Conservation (phyloP, 2,329 filamentous ascomycete genomes). For the Pseudopyrenochaeta lycopersici region DNA sequence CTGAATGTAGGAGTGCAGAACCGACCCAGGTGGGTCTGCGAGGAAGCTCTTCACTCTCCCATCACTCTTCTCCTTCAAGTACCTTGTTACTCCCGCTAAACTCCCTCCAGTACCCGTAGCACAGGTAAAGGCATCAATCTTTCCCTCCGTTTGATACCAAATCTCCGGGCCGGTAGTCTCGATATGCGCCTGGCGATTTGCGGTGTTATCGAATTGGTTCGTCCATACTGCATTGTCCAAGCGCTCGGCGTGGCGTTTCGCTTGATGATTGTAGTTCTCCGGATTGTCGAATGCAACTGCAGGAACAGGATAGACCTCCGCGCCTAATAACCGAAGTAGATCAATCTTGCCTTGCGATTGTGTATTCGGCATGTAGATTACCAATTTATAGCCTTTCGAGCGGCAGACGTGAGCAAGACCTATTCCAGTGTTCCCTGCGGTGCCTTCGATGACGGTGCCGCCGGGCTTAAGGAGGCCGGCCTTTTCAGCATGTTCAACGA, state of each 20-base stretch:
- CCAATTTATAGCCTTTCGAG: slow-evolving; percentile 88
- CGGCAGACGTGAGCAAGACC: slow-evolving; percentile 96
- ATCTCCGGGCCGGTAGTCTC: slow-evolving; percentile 98
- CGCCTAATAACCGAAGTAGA: slow-evolving; percentile 86
- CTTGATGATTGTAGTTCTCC: slow-evolving; percentile 98
- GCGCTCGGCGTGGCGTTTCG: slow-evolving; percentile 83
- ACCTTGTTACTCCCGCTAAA: slow-evolving; percentile 86
- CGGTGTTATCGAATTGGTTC: slow-evolving; percentile 97
- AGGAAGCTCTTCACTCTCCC: slow-evolving; percentile 87
- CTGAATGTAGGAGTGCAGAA: slow-evolving; percentile 89
- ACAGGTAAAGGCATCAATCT: slow-evolving; percentile 93
- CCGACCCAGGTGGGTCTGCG: slow-evolving; percentile 91
- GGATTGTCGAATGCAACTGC: slow-evolving; percentile 96
- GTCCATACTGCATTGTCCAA: slow-evolving; percentile 95
- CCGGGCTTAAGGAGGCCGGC: slow-evolving; percentile 81
- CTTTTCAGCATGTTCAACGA: slow-evolving; percentile 93
- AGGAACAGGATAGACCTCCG: slow-evolving; percentile 94
- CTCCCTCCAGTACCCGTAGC: slow-evolving; percentile 93
- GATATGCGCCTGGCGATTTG: slow-evolving; percentile 92
- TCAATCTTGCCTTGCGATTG: slow-evolving; percentile 99
- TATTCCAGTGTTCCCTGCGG: slow-evolving; percentile 97
- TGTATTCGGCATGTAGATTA: slow-evolving; percentile 99
- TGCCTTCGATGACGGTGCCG: slow-evolving; percentile 96
- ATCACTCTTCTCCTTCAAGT: slow-evolving; percentile 81
- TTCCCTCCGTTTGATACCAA: slow-evolving; percentile 88